Evolutionary conservation across 805 yeast species (phyloP), one percentile per base, ranked within the genome.

Genomic region (Starmerella stigmatis): DNA sequence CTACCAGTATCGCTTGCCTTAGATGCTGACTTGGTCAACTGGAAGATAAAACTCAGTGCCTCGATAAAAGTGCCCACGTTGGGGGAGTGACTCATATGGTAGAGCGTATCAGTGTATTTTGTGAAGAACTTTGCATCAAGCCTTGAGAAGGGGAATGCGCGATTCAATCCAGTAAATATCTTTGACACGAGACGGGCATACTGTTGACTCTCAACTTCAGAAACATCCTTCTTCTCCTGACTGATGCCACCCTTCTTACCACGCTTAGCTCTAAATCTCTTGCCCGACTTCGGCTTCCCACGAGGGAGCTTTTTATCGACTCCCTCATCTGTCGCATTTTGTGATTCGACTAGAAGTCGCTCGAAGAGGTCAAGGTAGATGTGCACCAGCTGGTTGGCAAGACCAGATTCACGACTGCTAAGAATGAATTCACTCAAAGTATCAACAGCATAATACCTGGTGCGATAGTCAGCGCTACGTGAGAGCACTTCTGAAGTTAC

Each of bases 51-150:
- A 28, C 82, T 79, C 54, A 92, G 72, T 0, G 97, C 94, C 67
- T 92, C 98, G 20, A 92, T 79, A 12, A 94, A 80, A 2, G 98
- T 89, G 62, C 85, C 85, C 70, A 89, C 88, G 62, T 92, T 92
- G 21, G 94, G 78, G 15, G 95, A 81, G 63, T 89, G 96, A 5
- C 96, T 88, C 61, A 89, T 89, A 58, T 76, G 77, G 72, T 81
- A 92, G 46, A 92, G 67, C 0, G 94, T 80, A 59, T 85, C 81
- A 59, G 89, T 69, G 65, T 92, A 96, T 49, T 74, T 69, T 52
- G 77, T 75, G 43, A 67, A 65, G 59, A 80, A 85, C 6, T 75
- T 74, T 23, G 80, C 78, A 30, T 77, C 73, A 44, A 92, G 68
- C 51, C 77, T 72, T 2, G 94, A 78, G 61, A 84, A 92, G 45